Evolutionary conservation across 257 asterid species (phyloP), one percentile per base, ranked within the genome.

Genomic region (Solanum chmielewskii): DNA sequence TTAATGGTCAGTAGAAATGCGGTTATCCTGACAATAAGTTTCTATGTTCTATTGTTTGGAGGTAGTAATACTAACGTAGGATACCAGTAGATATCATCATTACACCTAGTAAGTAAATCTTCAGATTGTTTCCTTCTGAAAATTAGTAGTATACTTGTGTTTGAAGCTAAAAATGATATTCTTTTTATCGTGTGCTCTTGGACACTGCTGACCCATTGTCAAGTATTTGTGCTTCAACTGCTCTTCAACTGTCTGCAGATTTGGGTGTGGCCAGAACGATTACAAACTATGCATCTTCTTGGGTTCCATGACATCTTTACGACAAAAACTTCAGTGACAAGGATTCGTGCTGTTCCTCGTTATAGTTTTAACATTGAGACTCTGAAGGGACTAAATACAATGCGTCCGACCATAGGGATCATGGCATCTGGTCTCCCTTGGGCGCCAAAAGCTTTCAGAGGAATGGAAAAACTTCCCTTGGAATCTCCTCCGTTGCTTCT

Each of bases 221-320:
- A 80, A 80, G 85, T 52, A 21, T 16, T 47, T 80, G 15, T 27
- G 60, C 39, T 86, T 75, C 35, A 78, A 45, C 68, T 76, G 86
- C 84, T 71, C 85, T 84, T 68, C 87, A 41, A 39, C 85, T 86
- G 86, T 52, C 83, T 88, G 27, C 96, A 96, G 98, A 93, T 96
- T 64, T 96, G 99, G 96, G 99, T 96, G 83, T 96, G 99, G 98
- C 99, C 99, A 14, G 99, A 96, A 86, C 92, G 98, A 66, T 89
- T 95, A 88, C 98, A 91, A 83, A 91, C 88, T 59, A 94, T 96
- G 99, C 97, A 96, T 91, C 93, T 95, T 59, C 98, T 96, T 45
- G 99, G 98, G 83, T 93, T 90, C 84, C 88, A 88, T 15, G 91
- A 92, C 52, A 86, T 76, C 86, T 96, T 93, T 91, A 96, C 99